A percentile compares a stretch with the other conserved stretches of the same genome.
phyloP scores from a whole-genome alignment of 2,329 filamentous ascomycete species.

The Aureobasidium pullulans region DNA sequence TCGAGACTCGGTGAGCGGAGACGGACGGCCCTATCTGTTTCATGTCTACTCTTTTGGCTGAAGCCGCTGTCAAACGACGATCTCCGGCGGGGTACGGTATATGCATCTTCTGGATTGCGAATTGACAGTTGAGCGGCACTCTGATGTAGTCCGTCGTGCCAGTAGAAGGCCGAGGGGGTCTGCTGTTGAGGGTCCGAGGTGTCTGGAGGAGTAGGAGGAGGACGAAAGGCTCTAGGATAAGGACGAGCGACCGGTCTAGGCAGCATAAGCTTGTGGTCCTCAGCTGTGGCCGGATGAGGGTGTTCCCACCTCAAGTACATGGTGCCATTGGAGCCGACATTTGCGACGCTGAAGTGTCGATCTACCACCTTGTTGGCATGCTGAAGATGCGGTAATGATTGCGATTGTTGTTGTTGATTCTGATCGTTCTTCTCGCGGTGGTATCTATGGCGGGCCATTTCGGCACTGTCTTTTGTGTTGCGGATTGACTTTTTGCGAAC shows the following conservation, averaged over 20 bases:
- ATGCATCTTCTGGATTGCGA: background rate
- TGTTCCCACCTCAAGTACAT: slow-evolving; percentile 36
- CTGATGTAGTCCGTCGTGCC: slow-evolving; percentile 17
- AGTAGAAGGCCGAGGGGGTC: slow-evolving; percentile 11
- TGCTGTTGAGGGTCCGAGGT: slow-evolving; percentile 6
- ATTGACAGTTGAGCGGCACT: slow-evolving; percentile 14
- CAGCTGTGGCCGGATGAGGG: background rate
- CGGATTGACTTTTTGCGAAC: slow-evolving; percentile 13
- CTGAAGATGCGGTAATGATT: background rate
- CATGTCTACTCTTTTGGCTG: slow-evolving; percentile 2
- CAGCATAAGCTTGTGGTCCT: slow-evolving; percentile 7
- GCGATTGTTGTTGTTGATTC: background rate
- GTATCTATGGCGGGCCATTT: slow-evolving; percentile 9
- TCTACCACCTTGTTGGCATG: background rate
- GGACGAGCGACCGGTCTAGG: slow-evolving; percentile 9
- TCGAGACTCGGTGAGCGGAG: slow-evolving; percentile 10
- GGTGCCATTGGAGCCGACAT: slow-evolving; percentile 36
- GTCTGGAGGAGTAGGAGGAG: slow-evolving; percentile 14
- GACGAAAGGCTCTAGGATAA: background rate
- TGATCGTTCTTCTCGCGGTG: background rate
- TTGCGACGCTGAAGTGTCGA: slow-evolving; percentile 36
- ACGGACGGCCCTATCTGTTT: background rate
- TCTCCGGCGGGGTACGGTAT: background rate
- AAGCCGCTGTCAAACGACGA: slow-evolving; percentile 13
- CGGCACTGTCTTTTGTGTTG: slow-evolving; percentile 15